Evolutionary conservation across 2,329 filamentous ascomycete genomes (phyloP).

Genomic region (Teratosphaeria nubilosa): DNA sequence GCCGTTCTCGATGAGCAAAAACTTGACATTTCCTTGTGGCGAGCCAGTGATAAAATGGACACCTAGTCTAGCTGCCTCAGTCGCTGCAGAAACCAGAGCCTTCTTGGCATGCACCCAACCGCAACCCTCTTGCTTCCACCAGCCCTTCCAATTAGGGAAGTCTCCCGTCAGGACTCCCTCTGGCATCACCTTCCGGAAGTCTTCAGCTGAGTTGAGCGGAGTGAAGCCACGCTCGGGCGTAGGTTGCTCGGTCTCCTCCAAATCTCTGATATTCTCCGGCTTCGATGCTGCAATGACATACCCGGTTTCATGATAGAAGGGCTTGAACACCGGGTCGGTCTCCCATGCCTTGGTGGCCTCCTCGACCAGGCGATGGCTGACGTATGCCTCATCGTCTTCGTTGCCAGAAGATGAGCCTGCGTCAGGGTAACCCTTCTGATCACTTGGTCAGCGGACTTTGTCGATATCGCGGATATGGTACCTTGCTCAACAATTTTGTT

Average conservation of each 20-base stretch:
- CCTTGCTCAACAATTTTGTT: slow-evolving; percentile 41
- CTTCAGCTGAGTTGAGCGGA: slow-evolving; percentile 31
- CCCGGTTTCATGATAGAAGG: slow-evolving; percentile 38
- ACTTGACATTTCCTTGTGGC: slow-evolving; percentile 22
- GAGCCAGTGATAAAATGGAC: slow-evolving; percentile 38
- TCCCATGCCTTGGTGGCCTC: slow-evolving; percentile 35
- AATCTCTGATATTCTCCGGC: background rate
- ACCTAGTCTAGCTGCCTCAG: slow-evolving; percentile 37
- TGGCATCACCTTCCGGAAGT: slow-evolving; percentile 44
- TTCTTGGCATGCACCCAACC: slow-evolving; percentile 47
- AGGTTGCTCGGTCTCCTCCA: slow-evolving; percentile 9
- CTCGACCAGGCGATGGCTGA: slow-evolving; percentile 25
- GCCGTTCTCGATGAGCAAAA: slow-evolving; percentile 14
- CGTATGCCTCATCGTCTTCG: slow-evolving; percentile 26
- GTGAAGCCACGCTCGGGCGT: slow-evolving; percentile 14
- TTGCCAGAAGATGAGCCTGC: slow-evolving; percentile 15
- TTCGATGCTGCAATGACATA: slow-evolving; percentile 36
- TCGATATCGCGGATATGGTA: slow-evolving; percentile 6
- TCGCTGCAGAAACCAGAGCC: slow-evolving; percentile 36
- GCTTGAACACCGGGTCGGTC: slow-evolving; percentile 32
- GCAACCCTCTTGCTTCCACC: slow-evolving; percentile 34
- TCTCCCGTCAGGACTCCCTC: slow-evolving; percentile 40
- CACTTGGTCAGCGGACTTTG: slow-evolving; percentile 4
- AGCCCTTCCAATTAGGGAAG: slow-evolving; percentile 43
- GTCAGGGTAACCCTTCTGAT: slow-evolving; percentile 9